Evolutionary conservation across 306 rosid genomes (phyloP), one percentile per base, ranked within the genome.

Genomic region (Biancaea sappan): DNA sequence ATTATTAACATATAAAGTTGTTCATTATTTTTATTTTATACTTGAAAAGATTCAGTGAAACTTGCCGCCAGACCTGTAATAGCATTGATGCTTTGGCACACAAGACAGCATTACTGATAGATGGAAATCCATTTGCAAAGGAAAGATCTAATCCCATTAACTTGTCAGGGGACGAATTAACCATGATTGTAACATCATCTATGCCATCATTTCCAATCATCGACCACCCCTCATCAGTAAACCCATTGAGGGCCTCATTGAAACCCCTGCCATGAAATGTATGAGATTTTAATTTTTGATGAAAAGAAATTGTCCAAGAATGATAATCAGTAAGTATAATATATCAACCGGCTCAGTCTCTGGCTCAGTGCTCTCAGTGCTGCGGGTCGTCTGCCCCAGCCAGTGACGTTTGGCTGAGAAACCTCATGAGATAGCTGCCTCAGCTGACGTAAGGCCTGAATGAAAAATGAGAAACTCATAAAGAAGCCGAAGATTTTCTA

Each of bases 81-180:
- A 92, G 86, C 98, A 92, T 92, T 4, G 98, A 92, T 70, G 98
- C 92, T 86, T 90, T 92, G 69, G 98, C 96, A 62, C 96, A 88
- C 60, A 92, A 77, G 41, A 88, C 86, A 56, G 94, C 89, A 34
- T 84, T 62, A 5, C 68, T 62, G 68, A 62, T 31, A 12, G 68
- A 62, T 9, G 68, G 68, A 62, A 62, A 62, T 21, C 68, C 68
- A 21, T 62, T 62, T n/a, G 68, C 68, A 62, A 62, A 62, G 26
- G 68, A 62, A 62, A 62, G 68, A 62, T 62, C 68, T 19, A 62
- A 24, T 35, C 68, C 68, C 68, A 62, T 62, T 62, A 74, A 83
- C 69, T 87, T 88, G 82, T 84, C 87, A 3, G 91, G 83, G 47
- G 92, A 87, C 19, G 90, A 84, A 77, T 92, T 90, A 69, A 92